Percentiles rank a stretch among this genome's conserved stretches.
phyloP scores from a whole-genome alignment of 495 filamentous ascomycete species.

The Opeltia flavorubescens region DNA sequence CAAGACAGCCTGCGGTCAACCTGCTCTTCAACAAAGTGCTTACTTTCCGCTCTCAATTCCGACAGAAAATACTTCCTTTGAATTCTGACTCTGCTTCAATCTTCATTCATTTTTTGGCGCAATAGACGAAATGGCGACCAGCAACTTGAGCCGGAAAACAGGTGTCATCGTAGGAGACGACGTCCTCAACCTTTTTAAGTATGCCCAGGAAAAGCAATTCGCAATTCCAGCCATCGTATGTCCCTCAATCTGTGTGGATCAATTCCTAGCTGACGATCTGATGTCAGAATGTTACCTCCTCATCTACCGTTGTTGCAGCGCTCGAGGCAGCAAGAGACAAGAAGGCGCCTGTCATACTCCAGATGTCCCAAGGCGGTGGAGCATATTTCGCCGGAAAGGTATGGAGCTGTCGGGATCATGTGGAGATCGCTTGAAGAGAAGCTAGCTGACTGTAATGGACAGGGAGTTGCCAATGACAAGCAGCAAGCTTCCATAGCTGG shows the following conservation, averaged over 20 bases:
- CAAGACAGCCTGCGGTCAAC: too few relatives aligned
- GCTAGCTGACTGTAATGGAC: constrained; percentile 5
- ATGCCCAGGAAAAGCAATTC: constrained; percentile 70
- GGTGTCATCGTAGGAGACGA: constrained; percentile 11
- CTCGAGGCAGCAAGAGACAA: constrained; percentile 88
- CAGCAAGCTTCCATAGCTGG: constrained; percentile 83
- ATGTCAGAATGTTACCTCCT: constrained; percentile 73
- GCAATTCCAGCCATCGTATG: constrained; percentile 83
- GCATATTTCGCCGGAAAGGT: constrained; percentile 90
- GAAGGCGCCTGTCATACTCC: constrained; percentile 79
- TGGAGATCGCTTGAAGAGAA: background rate
- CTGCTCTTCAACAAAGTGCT: too few relatives aligned
- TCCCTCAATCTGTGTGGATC: constrained; percentile 5
- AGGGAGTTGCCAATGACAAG: constrained; percentile 71
- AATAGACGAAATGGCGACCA: constrained; percentile 1
- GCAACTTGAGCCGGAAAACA: constrained; percentile 4
- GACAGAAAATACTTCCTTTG: too few relatives aligned
- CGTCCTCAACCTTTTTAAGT: constrained; percentile 55
- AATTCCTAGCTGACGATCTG: background rate
- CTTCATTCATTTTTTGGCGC: too few relatives aligned
- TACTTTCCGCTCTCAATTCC: too few relatives aligned
- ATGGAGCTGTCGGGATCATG: constrained; percentile 5
- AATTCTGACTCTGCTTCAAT: too few relatives aligned
- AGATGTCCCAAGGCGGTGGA: constrained; percentile 84
- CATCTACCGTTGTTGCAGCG: constrained; percentile 71